Evolutionary conservation across 768 basidiomycete genomes (phyloP), one percentile per base, ranked within the genome.

Genomic region (Russula ochroleuca): DNA sequence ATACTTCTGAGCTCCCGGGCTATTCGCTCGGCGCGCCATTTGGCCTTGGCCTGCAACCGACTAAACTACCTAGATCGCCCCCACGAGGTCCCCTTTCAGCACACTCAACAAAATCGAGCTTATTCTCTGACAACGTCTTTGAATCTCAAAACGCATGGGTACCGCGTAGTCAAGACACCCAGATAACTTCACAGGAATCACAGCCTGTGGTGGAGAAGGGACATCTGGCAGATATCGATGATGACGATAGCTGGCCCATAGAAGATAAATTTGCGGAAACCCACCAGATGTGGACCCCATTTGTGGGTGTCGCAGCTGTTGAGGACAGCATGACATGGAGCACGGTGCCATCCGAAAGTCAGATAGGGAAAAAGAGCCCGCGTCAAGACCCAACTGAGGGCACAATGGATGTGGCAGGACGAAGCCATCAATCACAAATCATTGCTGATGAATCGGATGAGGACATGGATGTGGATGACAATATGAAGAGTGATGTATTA

Each of bases 291-390:
- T 90, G 89, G 89, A 82, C 81, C 17, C 77, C 80, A 51, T 85
- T 85, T 67, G 81, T 73, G 25, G 74, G 57, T 23, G 19, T 61
- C 31, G 60, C 67, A 0, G 61, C 77, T 9, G 82, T 79, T 63
- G 88, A 89, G 52, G 88, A 90, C 68, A 87, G 83, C 65, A 80
- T 85, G 74, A 88, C 88, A 19, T 90, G 89, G 89, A 89, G 86
- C 67, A 85, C 86, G 19, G 70, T 80, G 57, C 85, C 84, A 23
- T 85, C 85, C 17, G 79, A 83, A 66, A 85, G 81, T 68, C 83
- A 83, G 67, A 72, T 76, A 52, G 73, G 50, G 14, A 58, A 47
- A 21, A 62, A 53, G 47, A 66, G 66, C 52, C 50, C 62, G 13
- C 57, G 31, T 45, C 58, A 57, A 43, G 61, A 60, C 15, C 48